Evolutionary conservation across 2,329 filamentous ascomycete genomes (phyloP), one percentile per base, ranked within the genome.

Genomic region (Ceratocystiopsis sp.): DNA sequence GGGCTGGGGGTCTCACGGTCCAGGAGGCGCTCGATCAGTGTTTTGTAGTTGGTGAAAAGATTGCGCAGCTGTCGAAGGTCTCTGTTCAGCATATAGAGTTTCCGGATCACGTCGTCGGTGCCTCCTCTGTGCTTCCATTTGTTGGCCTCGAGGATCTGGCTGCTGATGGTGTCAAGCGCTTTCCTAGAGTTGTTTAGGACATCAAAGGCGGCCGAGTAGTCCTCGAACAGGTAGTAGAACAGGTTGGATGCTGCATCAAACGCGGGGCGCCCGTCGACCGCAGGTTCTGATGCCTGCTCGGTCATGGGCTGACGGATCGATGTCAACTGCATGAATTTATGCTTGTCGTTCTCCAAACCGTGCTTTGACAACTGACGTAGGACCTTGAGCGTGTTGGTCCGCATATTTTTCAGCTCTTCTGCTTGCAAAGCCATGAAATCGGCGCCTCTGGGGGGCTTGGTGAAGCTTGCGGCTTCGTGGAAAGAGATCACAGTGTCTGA

Each of bases 401-500:
- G 53, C 51, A 64, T 63, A 41, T 51, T 57, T 15, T 45, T 42
- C 13, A 62, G 50, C 44, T 64, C 58, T 29, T 49, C 47, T 11
- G 40, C 44, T 35, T 39, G 53, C 56, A 52, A 59, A 19, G 39
- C 46, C 0, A 41, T 13, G 7, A 41, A 11, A 25, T 56, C 34
- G 35, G 53, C 46, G 14, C 48, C 51, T 3, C 54, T 49, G 1
- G 55, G 52, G 3, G 50, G 48, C 3, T 52, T 46, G 15, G 50
- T 44, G 10, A 60, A 57, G 34, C 54, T 51, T 9, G 68, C 68
- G 41, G 66, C 61, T 54, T 84, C 80, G 45, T 81, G 73, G 36
- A 85, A 73, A 0, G 78, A 78, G 42, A 85, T 69, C 35, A 84
- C 69, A 0, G 80, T 84, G 49, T 73, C 75, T 73, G 42, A 7